Base-by-base conservation (phyloP, 257 asterid genomes). In the Hygrophila difformis region DNA sequence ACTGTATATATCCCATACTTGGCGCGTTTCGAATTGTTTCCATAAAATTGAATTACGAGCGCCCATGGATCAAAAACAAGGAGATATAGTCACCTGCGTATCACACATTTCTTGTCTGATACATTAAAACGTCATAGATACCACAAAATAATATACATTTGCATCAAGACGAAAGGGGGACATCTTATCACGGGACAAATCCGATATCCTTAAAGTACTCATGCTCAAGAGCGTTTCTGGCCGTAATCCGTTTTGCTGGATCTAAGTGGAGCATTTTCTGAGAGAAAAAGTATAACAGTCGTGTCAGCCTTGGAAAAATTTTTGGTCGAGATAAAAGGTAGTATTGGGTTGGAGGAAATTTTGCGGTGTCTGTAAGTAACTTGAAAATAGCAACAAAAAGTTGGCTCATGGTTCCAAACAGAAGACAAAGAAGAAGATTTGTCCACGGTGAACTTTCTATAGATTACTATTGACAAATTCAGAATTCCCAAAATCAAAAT, bases 171-270 rank as follows among this genome's bases (percentile, higher is more conserved):
- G 69, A 50, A 47, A 53, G 49, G 59, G 60, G 37, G 28, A 24
- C 49, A 44, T 44, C 23, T 5, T 26, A 53, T 72, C 62, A 84
- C 17, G 94, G 92, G 39, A 87, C 83, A 48, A 53, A 60, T 36
- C 71, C 82, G 16, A 81, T 78, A 64, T 81, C 95, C 81, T 76
- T 87, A 60, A 87, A 87, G 70, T 87, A 87, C 57, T 74, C 92
- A 20, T 87, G 97, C 74, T 84, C 89, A 18, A 87, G 95, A 47
- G 95, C 97, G 55, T 43, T 74, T 63, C 93, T 74, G 22, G 97
- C 97, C 0, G 95, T 81, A 59, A 84, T 71, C 71, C 97, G 74
- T 72, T 74, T 78, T 83, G 88, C 78, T 53, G 97, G 97, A 71
- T 87, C 97, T 71, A 87, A 49, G 70, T 67, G 40, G 29, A 87